phyloP scores from a whole-genome alignment of 805 yeast genomes.

The Ogataea salicorniae region DNA sequence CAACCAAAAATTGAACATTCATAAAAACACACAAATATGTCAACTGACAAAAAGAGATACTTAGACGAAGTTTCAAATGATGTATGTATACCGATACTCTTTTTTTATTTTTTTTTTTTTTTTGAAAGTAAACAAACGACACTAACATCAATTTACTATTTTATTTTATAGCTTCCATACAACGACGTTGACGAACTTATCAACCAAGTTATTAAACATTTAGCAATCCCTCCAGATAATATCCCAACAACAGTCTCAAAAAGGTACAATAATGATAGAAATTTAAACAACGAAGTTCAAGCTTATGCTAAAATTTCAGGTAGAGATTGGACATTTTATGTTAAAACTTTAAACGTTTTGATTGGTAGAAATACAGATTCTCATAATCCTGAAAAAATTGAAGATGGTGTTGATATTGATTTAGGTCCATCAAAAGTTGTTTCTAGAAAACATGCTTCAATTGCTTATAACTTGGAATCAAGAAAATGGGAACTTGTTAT shows the following conservation, averaged over 20 bases:
- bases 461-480: conserved; percentile 65
- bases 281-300: conserved; percentile 73
- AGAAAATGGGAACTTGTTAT: conserved; percentile 85
- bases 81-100: conserved; percentile 11
- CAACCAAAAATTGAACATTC: no score
- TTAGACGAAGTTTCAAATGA: conserved; percentile 17
- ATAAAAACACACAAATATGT: conserved; percentile 4
- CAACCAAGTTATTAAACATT: conserved; percentile 66
- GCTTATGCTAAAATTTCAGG: conserved; percentile 98
- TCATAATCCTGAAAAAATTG: conserved; percentile 14
- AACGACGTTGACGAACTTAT: conserved; percentile 62
- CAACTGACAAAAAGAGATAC: conserved; percentile 21
- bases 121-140: background rate
- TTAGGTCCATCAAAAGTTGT: conserved; percentile 98
- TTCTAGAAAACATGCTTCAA: conserved; percentile 82
- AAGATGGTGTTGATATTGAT: conserved; percentile 64
- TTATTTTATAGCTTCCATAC: conserved; percentile 25
- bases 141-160: background rate
- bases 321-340: conserved; percentile 88
- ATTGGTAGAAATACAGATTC: conserved; percentile 83
- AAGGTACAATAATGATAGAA: conserved; percentile 69
- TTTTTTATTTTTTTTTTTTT: background rate
- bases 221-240: conserved; percentile 63
- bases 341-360: conserved; percentile 64
- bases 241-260: conserved; percentile 64